A percentile compares a stretch with the other conserved stretches of the same genome.
These are phyloP conservation scores for Paralagenidium karlingii DNA, from an alignment of 352 stramenopile genomes.

Conservation along the genomic window DNA sequence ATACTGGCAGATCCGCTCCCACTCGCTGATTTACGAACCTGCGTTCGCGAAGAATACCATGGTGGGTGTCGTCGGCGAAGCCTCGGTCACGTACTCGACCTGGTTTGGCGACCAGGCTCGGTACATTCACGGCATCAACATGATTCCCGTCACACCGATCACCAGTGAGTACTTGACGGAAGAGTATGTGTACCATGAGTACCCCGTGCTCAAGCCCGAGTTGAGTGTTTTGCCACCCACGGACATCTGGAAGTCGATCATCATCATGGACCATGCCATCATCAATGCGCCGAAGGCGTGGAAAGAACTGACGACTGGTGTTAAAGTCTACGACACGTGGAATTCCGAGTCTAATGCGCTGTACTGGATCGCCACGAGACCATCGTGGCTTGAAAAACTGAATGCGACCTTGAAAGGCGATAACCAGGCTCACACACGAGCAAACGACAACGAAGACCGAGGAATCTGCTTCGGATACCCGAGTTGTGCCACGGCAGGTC, in stretches of 20 bases:
- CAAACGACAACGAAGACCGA: conserved; percentile 14
- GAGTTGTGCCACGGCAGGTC: conserved; percentile 29
- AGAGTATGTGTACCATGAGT: conserved; percentile 40
- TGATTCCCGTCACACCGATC: conserved; percentile 73
- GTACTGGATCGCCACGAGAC: conserved; percentile 60
- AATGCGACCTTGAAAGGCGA: too few relatives aligned
- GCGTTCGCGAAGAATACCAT: conserved; percentile 66
- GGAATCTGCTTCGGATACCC: conserved; percentile 46
- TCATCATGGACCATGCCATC: conserved; percentile 63
- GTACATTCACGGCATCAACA: conserved; percentile 77
- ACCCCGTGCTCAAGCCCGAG: conserved; percentile 28
- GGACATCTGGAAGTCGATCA: conserved; percentile 65
- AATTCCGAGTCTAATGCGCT: conserved; percentile 60
- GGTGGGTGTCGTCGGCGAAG: conserved; percentile 65
- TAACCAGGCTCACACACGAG: conserved; percentile 11
- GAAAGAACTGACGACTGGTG: conserved; percentile 35
- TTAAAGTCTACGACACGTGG: conserved; percentile 56
- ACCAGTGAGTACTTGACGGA: conserved; percentile 45
- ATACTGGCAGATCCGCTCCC: conserved; percentile 92
- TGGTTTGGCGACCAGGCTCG: conserved; percentile 67
- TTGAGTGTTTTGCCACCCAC: conserved; percentile 17
- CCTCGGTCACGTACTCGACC: conserved; percentile 70
- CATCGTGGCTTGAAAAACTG: conserved; percentile 50
- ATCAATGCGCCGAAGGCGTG: conserved; percentile 38
- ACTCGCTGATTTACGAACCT: conserved; percentile 65